Base-by-base conservation (phyloP, 2,329 filamentous ascomycete genomes). In the Sporothrix globosa region DNA sequence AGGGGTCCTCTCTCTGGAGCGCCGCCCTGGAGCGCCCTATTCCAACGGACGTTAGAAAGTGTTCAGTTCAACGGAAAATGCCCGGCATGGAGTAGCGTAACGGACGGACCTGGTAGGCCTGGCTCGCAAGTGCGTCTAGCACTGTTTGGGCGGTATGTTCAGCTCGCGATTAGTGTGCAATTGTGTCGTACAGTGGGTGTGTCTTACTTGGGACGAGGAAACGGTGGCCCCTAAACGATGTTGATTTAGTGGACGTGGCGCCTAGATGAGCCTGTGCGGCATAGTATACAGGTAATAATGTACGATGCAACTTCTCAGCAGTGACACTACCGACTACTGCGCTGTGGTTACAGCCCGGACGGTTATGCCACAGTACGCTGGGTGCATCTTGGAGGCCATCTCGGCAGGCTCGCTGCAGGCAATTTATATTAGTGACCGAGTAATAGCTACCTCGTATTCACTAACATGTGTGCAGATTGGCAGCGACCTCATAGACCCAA, bases 141-240 rank as follows among this genome's bases (percentile, higher is more conserved):
- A n/a, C 60, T 48, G 39, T 63, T 63, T 63, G 34, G 58, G 58
- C 39, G 58, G 13, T 14, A 39, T 44, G 39, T 34, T 61, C 56
- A 44, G 34, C 56, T 39, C 56, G 56, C 10, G 56, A 10, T 10
- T 17, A 24, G 56, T n/a, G 34, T n/a, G 39, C 24, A 44, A n/a
- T 24, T 3, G 11, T 6, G 34, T 34, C 34, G 34, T 21, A n/a
- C 10, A 41, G 2, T 30, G 27, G 27, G 27, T 30, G 27, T 30
- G 5, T 30, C 27, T 17, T 17, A 46, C 44, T 58, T 39, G 54
- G 54, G 54, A 58, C 30, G 27, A 24, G 19, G 30, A 53, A 24
- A 53, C 50, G n/a, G 50, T 27, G 50, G 50, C 50, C 21, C 50
- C 3, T 0, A 53, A 53, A 53, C 21, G 3, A 27, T 30, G 4